Base-by-base conservation (phyloP, 352 stramenopile species). In the Pythium brassicae region DNA sequence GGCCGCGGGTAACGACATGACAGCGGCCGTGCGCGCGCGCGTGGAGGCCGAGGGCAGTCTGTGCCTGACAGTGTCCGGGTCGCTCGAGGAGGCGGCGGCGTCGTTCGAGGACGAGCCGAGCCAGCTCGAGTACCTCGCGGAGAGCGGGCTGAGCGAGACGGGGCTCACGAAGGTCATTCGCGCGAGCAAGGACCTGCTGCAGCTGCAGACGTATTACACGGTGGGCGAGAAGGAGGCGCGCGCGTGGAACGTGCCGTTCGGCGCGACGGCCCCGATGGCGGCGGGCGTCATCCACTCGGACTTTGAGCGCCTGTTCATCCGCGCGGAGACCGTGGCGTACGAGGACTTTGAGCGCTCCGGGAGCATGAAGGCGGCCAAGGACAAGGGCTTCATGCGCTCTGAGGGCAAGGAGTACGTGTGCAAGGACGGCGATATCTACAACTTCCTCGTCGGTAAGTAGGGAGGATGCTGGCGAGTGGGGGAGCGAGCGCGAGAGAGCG, bases 361-460 rank as follows among this genome's bases (percentile, higher is more conserved):
- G 4, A 93, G 76, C 68, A 97, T 99, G 76, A 91, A 96, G 60
- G 85, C 79, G 32, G 94, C 93, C 3, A 99, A 99, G 75, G 88
- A 97, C 46, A 77, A 88, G 57, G 97, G 97, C 17, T 72, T 96
- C 48, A 47, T 99, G 50, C 78, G 96, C 43, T 86, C 86, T 46
- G 97, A 99, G 77, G 97, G 97, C 44, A 99, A 99, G 69, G 96
- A 99, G 10, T 99, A 99, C 73, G 71, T 98, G 50, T 97, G 98
- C 49, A 81, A 98, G 66, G 96, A 99, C 65, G 97, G 96, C 50
- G 97, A 99, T 74, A 92, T 99, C 32, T 98, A 99, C 63, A 89
- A 99, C 56, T 99, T 99, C 74, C 77, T 93, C 32, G 77, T 95
- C 19, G 63, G 82, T 64, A 78, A 84, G 66, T 89, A 82, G 62